Conservation (phyloP, 2,329 filamentous ascomycete species). For the Cladobotryum mycophilum region DNA sequence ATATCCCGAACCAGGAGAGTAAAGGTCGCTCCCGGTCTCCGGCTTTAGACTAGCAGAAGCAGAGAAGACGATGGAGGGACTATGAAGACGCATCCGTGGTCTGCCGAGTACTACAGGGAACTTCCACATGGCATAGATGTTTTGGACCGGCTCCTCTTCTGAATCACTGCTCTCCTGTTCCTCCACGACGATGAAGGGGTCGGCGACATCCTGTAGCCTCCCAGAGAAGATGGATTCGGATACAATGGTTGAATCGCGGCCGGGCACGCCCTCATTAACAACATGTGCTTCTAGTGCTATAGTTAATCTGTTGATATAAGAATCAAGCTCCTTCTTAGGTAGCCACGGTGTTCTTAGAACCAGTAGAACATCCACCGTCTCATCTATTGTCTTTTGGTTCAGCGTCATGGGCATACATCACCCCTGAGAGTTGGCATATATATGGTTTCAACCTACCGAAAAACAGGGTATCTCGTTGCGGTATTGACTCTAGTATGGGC, state of each 20-base stretch:
- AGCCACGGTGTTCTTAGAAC: constrained; percentile 59
- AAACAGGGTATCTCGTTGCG: constrained; percentile 59
- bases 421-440: too few species aligned
- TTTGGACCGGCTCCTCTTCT: constrained; percentile 23
- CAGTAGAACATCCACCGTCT: constrained; percentile 63
- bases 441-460: constrained; percentile 52
- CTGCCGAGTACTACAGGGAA: constrained; percentile 51
- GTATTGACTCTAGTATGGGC: constrained; percentile 50
- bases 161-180: constrained; percentile 26
- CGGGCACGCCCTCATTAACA: constrained; percentile 48
- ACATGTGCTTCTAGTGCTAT: constrained; percentile 63
- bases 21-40: constrained; percentile 25
- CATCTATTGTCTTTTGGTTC: constrained; percentile 47
- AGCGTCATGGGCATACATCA: too few species aligned
- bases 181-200: constrained; percentile 46
- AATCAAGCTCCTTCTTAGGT: constrained; percentile 49
- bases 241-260: constrained; percentile 38
- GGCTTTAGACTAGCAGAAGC: constrained; percentile 56
- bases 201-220: constrained; percentile 41
- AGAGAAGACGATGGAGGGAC: constrained; percentile 59
- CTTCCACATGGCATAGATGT: constrained; percentile 55
- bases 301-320: constrained; percentile 55
- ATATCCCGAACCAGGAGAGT: constrained; percentile 48
- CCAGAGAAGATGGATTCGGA: constrained; percentile 57
- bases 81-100: constrained; percentile 59